Evolutionary conservation across 2,329 filamentous ascomycete genomes (phyloP), one percentile per base, ranked within the genome.

Genomic region (Atkinsonella hypoxylon): DNA sequence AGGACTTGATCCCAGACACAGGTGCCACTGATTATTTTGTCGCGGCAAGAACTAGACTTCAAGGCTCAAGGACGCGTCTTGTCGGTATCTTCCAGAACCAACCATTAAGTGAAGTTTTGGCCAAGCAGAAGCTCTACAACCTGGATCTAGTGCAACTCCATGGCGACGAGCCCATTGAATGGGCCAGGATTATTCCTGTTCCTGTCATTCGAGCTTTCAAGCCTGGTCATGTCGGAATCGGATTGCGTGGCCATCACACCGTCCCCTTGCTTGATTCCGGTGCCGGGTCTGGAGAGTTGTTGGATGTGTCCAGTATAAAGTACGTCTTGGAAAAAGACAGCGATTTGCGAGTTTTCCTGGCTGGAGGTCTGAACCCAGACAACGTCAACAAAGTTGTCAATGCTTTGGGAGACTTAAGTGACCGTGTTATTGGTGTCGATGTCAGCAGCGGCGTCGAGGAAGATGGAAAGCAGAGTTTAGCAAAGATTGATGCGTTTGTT

Each of bases 51-150:
- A 63, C 67, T 32, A 70, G 71, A 52, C 65, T 83, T 4, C 67
- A 76, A 63, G 63, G 73, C 64, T 62, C 79, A 13, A 70, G 86
- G 10, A 83, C 91, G 0, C 76, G 93, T 2, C 76, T 98, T 0
- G 93, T 95, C 5, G 93, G 93, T 51, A 91, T 98, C 2, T 98
- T 98, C 71, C 85, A 87, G 60, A 87, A 96, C 64, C 91, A 97
- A 62, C 81, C 91, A 0, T 74, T 98, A 10, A 78, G 81, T 36
- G 89, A 95, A 58, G 76, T 98, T 7, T 73, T 97, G 47, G 78
- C 83, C 55, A 81, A 91, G 64, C 87, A 94, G 59, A 79, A 79
- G 56, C 73, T 82, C 12, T 82, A 95, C 56, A 75, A 77, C 44
- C 78, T 98, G 42, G 93, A 98, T 63, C 71, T 95, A 49, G 87